Evolutionary conservation across 306 rosid genomes (phyloP).

Genomic region (Prunus mume): DNA sequence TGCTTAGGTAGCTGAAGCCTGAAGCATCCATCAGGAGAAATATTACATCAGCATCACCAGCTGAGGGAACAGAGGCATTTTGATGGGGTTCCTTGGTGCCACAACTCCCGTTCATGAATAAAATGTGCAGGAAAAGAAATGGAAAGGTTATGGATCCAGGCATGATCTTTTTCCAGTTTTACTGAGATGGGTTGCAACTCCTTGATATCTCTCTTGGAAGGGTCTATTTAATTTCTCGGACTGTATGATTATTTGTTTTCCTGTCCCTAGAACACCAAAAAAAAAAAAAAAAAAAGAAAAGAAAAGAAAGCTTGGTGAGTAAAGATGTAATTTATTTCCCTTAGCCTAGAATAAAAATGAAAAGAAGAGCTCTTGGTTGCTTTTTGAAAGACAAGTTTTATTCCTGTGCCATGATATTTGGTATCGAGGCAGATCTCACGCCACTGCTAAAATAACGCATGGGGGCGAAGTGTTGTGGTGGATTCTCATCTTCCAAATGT

Average conservation of each 20-base stretch:
- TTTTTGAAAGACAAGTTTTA: neutral
- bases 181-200: neutral
- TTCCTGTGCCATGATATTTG: neutral
- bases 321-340: neutral
- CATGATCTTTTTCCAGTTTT: neutral
- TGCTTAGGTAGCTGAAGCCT: slow-evolving; percentile 27
- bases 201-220: neutral
- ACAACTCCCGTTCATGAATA: neutral
- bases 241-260: neutral
- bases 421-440: too few species aligned
- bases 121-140: slow-evolving; percentile 7
- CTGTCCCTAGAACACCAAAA: neutral
- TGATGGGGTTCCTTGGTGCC: neutral
- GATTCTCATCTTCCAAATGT: neutral
- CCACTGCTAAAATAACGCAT: neutral
- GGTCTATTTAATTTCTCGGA: neutral
- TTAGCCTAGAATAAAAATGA: neutral
- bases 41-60: neutral
- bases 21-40: neutral
- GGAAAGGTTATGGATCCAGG: neutral
- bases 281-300: neutral
- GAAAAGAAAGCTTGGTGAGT: too few species aligned
- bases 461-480: neutral
- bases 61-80: neutral
- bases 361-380: neutral